Conservation (phyloP, 495 filamentous ascomycete genomes). For the Achaetomiella virescens region DNA sequence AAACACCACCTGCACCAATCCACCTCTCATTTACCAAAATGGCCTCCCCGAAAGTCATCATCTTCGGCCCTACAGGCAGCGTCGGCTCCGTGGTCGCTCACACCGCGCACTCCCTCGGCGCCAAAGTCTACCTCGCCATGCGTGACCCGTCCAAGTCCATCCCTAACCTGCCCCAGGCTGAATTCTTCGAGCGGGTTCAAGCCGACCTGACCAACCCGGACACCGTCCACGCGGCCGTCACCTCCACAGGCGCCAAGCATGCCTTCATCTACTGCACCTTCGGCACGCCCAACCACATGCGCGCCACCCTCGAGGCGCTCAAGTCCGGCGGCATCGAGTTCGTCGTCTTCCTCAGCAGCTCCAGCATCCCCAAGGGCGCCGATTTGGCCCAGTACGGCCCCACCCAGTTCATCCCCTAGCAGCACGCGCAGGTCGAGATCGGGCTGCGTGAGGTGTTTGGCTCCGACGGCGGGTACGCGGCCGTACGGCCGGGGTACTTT, state of each 20-base stretch:
- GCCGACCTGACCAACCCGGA: constrained; percentile 17
- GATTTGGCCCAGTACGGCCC: not conserved
- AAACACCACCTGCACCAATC: no score
- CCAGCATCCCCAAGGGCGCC: not conserved
- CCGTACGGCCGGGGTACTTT: constrained; percentile 13
- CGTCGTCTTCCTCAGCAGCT: constrained; percentile 18
- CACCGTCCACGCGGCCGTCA: constrained; percentile 8
- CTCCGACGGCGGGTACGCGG: not conserved
- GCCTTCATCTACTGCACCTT: constrained; percentile 18
- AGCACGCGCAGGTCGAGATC: constrained; percentile 18
- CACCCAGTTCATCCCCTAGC: constrained; percentile 2
- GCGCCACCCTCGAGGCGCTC: constrained; percentile 9
- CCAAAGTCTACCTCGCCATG: constrained; percentile 15
- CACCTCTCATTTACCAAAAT: no score
- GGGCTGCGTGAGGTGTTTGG: constrained; percentile 16
- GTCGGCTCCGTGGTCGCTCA: constrained; percentile 13
- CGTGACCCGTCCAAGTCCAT: constrained; percentile 16
- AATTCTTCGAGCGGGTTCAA: constrained; percentile 15
- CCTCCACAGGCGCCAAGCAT: constrained; percentile 12
- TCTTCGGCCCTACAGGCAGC: constrained; percentile 21
- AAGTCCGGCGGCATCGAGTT: constrained; percentile 14
- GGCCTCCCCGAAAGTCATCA: constrained; percentile 19
- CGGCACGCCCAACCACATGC: not conserved
- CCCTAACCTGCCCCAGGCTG: constrained; percentile 1
- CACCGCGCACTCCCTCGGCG: constrained; percentile 1